Conservation (phyloP, 257 asterid genomes). For the Paulownia fortunei region DNA sequence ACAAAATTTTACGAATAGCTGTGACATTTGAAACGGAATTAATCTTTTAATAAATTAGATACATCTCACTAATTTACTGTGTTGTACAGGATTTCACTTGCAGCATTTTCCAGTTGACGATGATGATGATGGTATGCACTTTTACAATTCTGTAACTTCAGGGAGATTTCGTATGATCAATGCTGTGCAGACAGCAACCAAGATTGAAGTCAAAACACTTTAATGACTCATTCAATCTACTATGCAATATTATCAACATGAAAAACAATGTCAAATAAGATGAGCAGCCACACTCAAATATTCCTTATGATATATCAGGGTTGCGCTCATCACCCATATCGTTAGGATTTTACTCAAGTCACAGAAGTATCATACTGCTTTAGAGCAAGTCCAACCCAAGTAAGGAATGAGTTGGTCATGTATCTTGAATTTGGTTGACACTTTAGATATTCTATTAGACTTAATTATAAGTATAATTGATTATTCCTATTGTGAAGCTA, state of each 20-base stretch:
- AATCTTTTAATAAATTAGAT: neutral
- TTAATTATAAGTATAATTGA: neutral
- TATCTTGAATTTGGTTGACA: neutral
- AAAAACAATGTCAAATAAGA: no score
- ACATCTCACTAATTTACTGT: neutral
- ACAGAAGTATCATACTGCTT: neutral
- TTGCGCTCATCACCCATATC: neutral
- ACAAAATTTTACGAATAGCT: neutral
- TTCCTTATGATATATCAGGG: neutral
- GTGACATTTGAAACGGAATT: neutral
- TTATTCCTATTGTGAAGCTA: neutral
- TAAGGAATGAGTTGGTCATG: neutral
- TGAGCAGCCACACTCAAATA: neutral
- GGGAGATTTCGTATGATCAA: neutral
- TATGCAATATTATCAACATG: neutral
- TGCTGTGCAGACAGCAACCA: no score
- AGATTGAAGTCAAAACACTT: neutral
- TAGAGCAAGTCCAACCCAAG: neutral
- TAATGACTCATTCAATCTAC: neutral
- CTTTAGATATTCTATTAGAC: neutral
- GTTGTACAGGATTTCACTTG: neutral
- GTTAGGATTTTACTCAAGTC: neutral
- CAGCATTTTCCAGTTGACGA: neutral
- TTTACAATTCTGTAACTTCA: neutral
- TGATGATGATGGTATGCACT: neutral